These are phyloP conservation scores for Aspergillus flavus DNA, from an alignment of 2,329 filamentous ascomycete genomes.

Conservation along the genomic window DNA sequence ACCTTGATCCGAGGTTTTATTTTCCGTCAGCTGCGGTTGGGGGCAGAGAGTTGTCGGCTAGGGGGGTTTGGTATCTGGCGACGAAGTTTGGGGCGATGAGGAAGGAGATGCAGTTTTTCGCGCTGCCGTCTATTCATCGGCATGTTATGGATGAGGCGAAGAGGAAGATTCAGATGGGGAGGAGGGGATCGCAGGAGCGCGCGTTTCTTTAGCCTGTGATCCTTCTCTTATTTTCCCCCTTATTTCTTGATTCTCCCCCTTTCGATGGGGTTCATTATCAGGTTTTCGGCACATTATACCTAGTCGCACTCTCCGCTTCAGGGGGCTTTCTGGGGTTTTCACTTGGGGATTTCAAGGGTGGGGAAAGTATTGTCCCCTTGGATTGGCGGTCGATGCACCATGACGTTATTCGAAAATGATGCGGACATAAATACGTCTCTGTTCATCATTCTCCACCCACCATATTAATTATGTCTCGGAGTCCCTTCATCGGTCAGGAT, in stretches of 20 bases:
- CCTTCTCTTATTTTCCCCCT: not conserved
- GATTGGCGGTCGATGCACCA: slow-evolving; percentile 12
- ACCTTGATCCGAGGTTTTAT: slow-evolving; percentile 39
- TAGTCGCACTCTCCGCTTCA: not conserved
- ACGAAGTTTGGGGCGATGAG: slow-evolving; percentile 30
- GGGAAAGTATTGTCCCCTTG: not conserved
- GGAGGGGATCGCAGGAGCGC: slow-evolving; percentile 10
- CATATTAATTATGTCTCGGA: not conserved
- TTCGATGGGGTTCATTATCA: not conserved
- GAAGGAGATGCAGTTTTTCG: slow-evolving; percentile 35
- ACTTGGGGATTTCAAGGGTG: not conserved
- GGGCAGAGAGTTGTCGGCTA: slow-evolving; percentile 30
- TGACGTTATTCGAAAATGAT: slow-evolving; percentile 18
- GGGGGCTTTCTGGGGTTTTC: not conserved
- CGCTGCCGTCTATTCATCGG: slow-evolving; percentile 30
- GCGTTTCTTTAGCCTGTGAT: slow-evolving; percentile 8
- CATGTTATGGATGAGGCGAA: slow-evolving; percentile 28
- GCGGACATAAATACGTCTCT: not conserved
- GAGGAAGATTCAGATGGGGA: slow-evolving; percentile 9
- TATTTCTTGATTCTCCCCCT: not conserved
- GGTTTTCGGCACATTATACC: not conserved
- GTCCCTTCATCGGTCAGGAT: not conserved
- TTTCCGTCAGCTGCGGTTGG: slow-evolving; percentile 32
- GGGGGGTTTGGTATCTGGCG: slow-evolving; percentile 35
- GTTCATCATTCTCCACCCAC: not conserved